Percentiles rank a stretch among this genome's conserved stretches.
These are phyloP conservation scores for Penicillium sp. DNA, from an alignment of 2,329 filamentous ascomycete species.

Conservation along the genomic window DNA sequence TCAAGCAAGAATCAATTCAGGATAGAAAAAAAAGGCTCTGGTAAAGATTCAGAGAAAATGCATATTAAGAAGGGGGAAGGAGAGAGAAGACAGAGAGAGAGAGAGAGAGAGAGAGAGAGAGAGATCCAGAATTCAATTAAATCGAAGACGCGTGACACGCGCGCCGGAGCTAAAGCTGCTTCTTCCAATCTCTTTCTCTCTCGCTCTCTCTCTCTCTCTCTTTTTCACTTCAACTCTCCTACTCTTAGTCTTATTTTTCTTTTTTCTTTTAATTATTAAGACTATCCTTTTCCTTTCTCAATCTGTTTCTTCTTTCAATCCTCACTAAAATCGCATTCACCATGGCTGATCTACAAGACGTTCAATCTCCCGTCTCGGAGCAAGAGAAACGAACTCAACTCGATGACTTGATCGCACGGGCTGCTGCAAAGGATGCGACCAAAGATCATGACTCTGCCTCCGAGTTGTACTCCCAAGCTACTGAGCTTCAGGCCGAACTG, in stretches of 20 bases:
- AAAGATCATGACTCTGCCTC: constrained; percentile 85
- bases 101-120: neutral
- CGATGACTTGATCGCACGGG: constrained; percentile 75
- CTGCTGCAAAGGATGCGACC: constrained; percentile 79
- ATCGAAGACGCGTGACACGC: constrained; percentile 12
- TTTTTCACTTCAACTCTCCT: neutral
- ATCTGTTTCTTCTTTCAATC: neutral
- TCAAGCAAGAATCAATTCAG: neutral
- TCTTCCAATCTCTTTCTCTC: neutral
- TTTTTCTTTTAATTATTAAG: neutral
- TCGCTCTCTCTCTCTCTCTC: neutral
- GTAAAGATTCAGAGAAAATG: neutral
- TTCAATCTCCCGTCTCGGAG: constrained; percentile 13
- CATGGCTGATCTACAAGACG: constrained; percentile 29
- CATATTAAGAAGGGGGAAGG: neutral
- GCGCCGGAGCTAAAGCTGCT: constrained; percentile 2
- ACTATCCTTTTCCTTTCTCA: neutral
- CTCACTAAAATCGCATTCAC: neutral
- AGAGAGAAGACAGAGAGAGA: neutral
- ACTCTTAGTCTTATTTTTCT: constrained; percentile 6
- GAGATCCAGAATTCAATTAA: constrained; percentile 6
- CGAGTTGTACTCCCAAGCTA: constrained; percentile 84
- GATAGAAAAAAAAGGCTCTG: neutral
- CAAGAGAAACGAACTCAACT: constrained; percentile 61
- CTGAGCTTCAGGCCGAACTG: constrained; percentile 83